Percentiles rank a stretch among this genome's conserved stretches.
Conservation (phyloP, 1,284 basidiomycete species). For the Rugosomyces carneus region DNA sequence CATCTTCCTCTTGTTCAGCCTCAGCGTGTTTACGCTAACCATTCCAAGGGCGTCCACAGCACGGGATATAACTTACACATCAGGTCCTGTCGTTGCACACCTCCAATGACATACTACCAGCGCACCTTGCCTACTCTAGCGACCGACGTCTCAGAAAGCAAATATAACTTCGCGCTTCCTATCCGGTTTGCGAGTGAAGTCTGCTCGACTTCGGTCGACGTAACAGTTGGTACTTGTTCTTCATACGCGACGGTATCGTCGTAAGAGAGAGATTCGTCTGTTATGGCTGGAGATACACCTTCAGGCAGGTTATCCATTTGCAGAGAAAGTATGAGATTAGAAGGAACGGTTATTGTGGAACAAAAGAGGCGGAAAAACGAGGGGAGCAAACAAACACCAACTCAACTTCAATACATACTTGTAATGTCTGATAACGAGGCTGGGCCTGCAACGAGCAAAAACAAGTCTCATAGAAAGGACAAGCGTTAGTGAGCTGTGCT, state of each 20-base stretch:
- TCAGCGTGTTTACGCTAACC: slow-evolving; percentile 54
- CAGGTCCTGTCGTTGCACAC: slow-evolving; percentile 34
- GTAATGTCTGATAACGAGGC: slow-evolving; percentile 44
- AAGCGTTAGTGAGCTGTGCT: slow-evolving; percentile 59
- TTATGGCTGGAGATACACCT: slow-evolving; percentile 16
- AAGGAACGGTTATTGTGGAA: slow-evolving; percentile 8
- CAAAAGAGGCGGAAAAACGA: too few relatives aligned
- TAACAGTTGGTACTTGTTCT: slow-evolving; percentile 37
- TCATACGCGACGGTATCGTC: slow-evolving; percentile 48
- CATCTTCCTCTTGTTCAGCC: slow-evolving; percentile 38
- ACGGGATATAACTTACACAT: slow-evolving; percentile 37
- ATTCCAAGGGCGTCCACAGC: slow-evolving; percentile 18
- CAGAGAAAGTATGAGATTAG: slow-evolving; percentile 10
- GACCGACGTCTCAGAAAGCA: slow-evolving; percentile 56
- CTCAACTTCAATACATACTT: slow-evolving; percentile 2
- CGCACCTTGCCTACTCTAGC: slow-evolving; percentile 64
- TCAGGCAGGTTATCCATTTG: slow-evolving; percentile 26
- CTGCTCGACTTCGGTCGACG: slow-evolving; percentile 22
- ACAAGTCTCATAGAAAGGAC: slow-evolving; percentile 85
- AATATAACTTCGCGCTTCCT: slow-evolving; percentile 59
- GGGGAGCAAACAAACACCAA: neutral
- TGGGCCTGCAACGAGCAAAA: slow-evolving; percentile 59
- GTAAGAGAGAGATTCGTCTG: slow-evolving; percentile 35
- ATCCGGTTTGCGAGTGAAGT: slow-evolving; percentile 56
- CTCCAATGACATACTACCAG: slow-evolving; percentile 34